Evolutionary conservation across 495 filamentous ascomycete species (phyloP), one percentile per base, ranked within the genome.

Genomic region (Aspergillus heteromorphus): DNA sequence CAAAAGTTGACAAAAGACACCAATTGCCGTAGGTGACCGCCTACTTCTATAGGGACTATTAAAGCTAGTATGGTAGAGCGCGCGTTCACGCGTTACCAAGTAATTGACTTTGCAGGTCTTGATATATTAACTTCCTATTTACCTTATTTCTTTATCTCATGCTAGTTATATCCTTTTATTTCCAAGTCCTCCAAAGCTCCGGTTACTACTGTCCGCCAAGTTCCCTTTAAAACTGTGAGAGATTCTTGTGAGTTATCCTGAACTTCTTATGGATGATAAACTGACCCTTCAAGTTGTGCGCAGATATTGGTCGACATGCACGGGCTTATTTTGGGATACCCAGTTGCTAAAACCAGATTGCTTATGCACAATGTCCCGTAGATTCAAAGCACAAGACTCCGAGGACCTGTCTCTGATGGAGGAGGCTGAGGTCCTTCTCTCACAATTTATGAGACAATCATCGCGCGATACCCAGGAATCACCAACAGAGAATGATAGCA

Each of bases 381-480:
- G 36, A 41, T 38, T 16, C 29, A 43, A 20, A 34, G 51, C 16
- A 36, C 47, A 17, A 47, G 29, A 19, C 30, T 55, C 58, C 30
- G 56, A 57, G 0, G 54, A 60, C 30, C 48, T 54, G 5, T 51
- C 54, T 13, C 21, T 59, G n/a, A 50, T 53, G 20, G 54, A 51
- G 18, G 61, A 65, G 21, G 56, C 59, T 1, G 31, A 63, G 23
- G 50, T 55, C 6, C 29, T 70, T 5, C 49, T 66, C 7, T 55
- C 49, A 18, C 55, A 57, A 27, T 70, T 66, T 49, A 65, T 60
- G 40, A 47, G 45, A 45, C 43, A 49, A 20, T 40, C 62, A 1
- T 51, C 56, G 8, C 40, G 55, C n/a, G 48, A 54, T 40, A 21
- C 45, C 9, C 48, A 56, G 38, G 49, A 30, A 8, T 45, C 54